phyloP scores from a whole-genome alignment of 371 early-diverging fungal genomes.

The Cokeromyces recurvatus region DNA sequence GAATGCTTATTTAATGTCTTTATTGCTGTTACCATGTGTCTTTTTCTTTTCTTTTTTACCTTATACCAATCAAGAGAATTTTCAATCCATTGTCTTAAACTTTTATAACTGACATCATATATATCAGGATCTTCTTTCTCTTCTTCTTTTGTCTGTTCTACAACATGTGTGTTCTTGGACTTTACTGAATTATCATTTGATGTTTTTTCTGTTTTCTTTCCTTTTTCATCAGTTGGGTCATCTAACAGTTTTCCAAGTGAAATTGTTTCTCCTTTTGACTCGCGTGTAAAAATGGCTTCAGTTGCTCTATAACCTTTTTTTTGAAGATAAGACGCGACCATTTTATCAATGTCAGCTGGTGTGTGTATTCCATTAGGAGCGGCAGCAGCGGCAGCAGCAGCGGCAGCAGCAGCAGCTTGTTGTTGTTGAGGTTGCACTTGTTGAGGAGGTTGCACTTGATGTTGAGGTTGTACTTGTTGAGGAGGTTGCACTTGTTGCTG shows the following conservation, averaged over 20 bases:
- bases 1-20: too few species aligned
- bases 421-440: too few species aligned
- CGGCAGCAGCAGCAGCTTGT: not conserved
- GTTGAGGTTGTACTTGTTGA: too few species aligned
- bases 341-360: conserved; percentile 24
- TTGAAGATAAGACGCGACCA: conserved; percentile 34
- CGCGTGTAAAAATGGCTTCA: conserved; percentile 24
- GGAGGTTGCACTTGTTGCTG: too few species aligned
- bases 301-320: conserved; percentile 28
- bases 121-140: conserved; percentile 63
- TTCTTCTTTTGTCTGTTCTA: conserved; percentile 3
- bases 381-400: not conserved
- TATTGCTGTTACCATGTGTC: not conserved
- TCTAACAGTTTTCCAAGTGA: conserved; percentile 3
- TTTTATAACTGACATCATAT: conserved; percentile 72
- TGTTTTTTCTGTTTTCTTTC: not conserved
- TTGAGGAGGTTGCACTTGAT: not conserved
- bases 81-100: conserved; percentile 90
- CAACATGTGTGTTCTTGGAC: not conserved
- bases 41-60: conserved; percentile 29
- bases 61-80: conserved; percentile 91
- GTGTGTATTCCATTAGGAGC: not conserved
- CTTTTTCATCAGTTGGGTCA: not conserved
- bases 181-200: not conserved
- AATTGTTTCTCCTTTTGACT: conserved; percentile 22